Conservation (phyloP, 768 basidiomycete genomes). For the Lentinus tigrinus region DNA sequence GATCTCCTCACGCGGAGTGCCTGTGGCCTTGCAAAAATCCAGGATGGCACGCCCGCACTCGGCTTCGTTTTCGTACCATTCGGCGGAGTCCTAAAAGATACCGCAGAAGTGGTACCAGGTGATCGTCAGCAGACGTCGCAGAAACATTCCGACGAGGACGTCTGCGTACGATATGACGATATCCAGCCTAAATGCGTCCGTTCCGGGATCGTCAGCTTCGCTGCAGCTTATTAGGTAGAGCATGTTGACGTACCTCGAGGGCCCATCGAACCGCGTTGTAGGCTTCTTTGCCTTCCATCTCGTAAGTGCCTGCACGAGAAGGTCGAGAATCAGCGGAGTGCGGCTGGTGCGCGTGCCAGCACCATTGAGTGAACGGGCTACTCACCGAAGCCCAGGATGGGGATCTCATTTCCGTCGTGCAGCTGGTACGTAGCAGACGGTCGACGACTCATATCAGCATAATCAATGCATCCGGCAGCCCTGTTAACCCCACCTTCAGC, state of each 20-base stretch:
- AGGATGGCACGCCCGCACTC: constrained; percentile 62
- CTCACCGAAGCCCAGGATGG: constrained; percentile 58
- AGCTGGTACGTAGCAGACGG: constrained; percentile 31
- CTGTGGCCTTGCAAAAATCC: constrained; percentile 47
- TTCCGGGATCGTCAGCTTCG: constrained; percentile 4
- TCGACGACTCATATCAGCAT: constrained; percentile 1
- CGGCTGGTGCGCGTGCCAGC: neutral
- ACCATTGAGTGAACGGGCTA: neutral
- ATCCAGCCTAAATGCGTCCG: constrained; percentile 47
- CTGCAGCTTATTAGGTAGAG: neutral
- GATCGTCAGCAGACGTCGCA: constrained; percentile 1
- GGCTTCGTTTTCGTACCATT: constrained; percentile 64
- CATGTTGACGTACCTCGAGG: constrained; percentile 46
- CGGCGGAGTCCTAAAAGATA: constrained; percentile 42
- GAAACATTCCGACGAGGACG: neutral
- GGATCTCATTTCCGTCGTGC: constrained; percentile 53
- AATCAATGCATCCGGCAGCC: neutral
- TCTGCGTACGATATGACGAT: constrained; percentile 57
- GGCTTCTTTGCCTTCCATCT: constrained; percentile 56
- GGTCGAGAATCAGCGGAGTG: neutral
- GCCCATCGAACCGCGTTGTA: constrained; percentile 59
- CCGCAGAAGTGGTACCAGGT: neutral
- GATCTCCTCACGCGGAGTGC: constrained; percentile 54
- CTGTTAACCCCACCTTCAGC: constrained; percentile 20
- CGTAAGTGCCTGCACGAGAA: constrained; percentile 50